These are phyloP conservation scores for Nitzschia sp. DNA, from an alignment of 108 stramenopile species.

Conservation along the genomic window DNA sequence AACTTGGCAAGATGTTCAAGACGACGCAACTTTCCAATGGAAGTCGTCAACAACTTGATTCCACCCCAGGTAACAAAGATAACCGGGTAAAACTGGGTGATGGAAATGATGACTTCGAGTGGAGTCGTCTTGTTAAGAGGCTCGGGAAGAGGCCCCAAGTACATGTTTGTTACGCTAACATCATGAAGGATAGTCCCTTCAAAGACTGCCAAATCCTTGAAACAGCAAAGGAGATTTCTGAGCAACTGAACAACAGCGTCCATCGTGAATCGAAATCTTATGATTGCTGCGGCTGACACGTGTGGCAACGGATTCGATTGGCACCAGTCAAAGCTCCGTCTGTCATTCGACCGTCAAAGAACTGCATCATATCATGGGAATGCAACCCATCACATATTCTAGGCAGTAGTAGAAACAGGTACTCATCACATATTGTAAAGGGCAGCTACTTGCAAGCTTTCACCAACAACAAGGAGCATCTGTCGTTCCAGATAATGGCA, in stretches of 20 bases:
- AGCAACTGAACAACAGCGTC: conserved; percentile 81
- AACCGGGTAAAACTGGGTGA: conserved; percentile 78
- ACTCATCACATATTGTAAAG: too few species aligned
- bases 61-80: conserved; percentile 50
- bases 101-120: conserved; percentile 73
- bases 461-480: too few species aligned
- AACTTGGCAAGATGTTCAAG: conserved; percentile 46
- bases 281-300: too few species aligned
- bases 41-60: conserved; percentile 43
- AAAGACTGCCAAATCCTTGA: conserved; percentile 68
- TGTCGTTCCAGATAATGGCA: too few species aligned
- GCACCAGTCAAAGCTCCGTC: too few species aligned
- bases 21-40: conserved; percentile 52
- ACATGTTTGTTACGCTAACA: conserved; percentile 41
- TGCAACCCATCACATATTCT: too few species aligned
- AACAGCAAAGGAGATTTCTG: conserved; percentile 80
- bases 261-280: conserved; percentile 34
- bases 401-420: too few species aligned
- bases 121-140: conserved; percentile 78
- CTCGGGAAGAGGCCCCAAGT: conserved; percentile 42
- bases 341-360: too few species aligned
- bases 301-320: too few species aligned
- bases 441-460: too few species aligned
- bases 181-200: conserved; percentile 61
- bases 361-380: too few species aligned